These are phyloP conservation scores for Climacium dendroides DNA, from an alignment of 225 moss, liverwort and hornwort species.

Conservation along the genomic window DNA sequence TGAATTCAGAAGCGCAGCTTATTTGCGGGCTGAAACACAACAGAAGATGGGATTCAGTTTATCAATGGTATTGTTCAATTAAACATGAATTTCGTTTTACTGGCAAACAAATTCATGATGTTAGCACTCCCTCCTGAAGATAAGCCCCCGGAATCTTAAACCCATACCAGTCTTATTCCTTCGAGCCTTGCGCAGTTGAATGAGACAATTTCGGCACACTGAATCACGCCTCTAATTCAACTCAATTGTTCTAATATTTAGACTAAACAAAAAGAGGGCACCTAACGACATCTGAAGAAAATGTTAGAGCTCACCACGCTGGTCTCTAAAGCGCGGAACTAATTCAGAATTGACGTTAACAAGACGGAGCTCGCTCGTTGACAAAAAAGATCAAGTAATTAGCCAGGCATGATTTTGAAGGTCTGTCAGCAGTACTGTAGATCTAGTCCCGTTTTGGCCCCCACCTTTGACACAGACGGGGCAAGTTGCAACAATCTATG, in stretches of 20 bases:
- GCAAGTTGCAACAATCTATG: not conserved
- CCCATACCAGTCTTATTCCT: not conserved
- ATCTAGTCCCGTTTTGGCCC: not conserved
- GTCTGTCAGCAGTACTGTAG: not conserved
- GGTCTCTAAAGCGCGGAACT: not conserved
- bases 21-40: not conserved
- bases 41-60: not conserved
- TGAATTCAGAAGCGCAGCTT: not conserved
- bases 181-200: not conserved
- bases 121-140: not conserved
- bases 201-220: too few relatives aligned
- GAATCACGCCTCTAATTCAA: not conserved
- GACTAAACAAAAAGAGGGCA: not conserved
- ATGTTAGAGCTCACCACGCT: not conserved
- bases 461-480: not conserved
- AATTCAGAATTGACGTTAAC: not conserved
- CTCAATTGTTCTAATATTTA: not conserved
- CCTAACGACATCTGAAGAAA: not conserved
- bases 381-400: not conserved
- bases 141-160: not conserved
- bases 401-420: not conserved
- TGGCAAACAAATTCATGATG: not conserved
- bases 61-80: too few relatives aligned
- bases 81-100: not conserved
- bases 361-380: not conserved